Evolutionary conservation across 305 asterid genomes (phyloP).

Genomic region (Rubia peregrina): DNA sequence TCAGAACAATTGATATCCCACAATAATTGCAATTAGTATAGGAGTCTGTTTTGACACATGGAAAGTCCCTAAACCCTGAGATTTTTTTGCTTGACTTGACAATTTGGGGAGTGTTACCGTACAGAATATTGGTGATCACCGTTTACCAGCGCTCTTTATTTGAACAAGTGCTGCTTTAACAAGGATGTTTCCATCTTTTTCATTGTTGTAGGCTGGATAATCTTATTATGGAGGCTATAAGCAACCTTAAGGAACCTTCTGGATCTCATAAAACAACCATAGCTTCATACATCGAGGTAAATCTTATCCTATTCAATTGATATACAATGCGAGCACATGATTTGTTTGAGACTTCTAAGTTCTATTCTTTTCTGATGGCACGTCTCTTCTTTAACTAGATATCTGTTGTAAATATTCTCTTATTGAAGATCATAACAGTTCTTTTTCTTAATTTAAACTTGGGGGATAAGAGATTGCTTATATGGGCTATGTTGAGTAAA

Average conservation of each 20-base stretch:
- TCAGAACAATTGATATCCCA: neutral
- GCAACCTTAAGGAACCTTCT: slow-evolving; percentile 70
- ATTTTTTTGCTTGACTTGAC: no score
- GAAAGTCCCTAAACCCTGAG: neutral
- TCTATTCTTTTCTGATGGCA: neutral
- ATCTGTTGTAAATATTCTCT: neutral
- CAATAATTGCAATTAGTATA: neutral
- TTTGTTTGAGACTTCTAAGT: neutral
- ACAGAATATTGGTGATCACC: neutral
- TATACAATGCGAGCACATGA: neutral
- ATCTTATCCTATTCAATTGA: slow-evolving; percentile 7
- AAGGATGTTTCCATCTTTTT: slow-evolving; percentile 15
- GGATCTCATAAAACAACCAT: slow-evolving; percentile 88
- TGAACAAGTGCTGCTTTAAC: slow-evolving; percentile 7
- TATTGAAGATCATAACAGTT: neutral
- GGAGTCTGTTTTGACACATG: neutral
- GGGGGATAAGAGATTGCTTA: neutral
- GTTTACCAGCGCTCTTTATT: slow-evolving; percentile 7
- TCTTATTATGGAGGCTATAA: slow-evolving; percentile 91
- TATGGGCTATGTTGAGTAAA: neutral
- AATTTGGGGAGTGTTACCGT: neutral
- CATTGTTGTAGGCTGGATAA: slow-evolving; percentile 65
- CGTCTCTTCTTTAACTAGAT: neutral
- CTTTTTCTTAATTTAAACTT: neutral
- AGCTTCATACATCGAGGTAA: slow-evolving; percentile 89